Evolutionary conservation across 495 filamentous ascomycete species (phyloP), one percentile per base, ranked within the genome.

Genomic region (Neurospora hispaniola): DNA sequence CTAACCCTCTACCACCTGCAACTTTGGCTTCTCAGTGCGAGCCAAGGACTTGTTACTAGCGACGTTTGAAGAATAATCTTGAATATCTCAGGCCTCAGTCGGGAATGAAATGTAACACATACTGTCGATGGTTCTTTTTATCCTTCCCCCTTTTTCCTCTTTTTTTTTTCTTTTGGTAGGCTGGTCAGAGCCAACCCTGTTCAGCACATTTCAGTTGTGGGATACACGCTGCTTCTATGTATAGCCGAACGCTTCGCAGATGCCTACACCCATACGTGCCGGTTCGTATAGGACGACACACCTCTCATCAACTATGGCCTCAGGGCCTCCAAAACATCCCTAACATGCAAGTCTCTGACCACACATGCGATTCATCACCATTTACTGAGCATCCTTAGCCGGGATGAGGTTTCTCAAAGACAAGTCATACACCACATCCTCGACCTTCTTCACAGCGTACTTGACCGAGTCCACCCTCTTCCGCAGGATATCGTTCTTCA

Each of bases 341-440:
- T 12, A 27, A 59, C 5, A 11, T 59, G 20, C 1, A 27, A 3
- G 11, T 27, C 4, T 5, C 23, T 59, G 20, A 14, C 20, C 11
- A 20, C 48, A 59, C 11, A 54, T 11, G 10, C 23, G 10, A 38
- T 18, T 18, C 27, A 16, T 66, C 41, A 41, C 70, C 73, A 68
- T 41, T 66, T 74, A 79, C 71, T 78, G 71, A n/a, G 71, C 75
- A 75, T 70, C 72, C 76, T 73, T 76, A 11, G 72, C 69, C n/a
- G 92, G 90, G 27, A 97, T 86, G 73, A 98, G 80, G 76, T 95
- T 94, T 71, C 95, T 88, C 79, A 98, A 82, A 6, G 91, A 93
- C 40, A 99, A 85, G 79, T 99, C 96, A 77, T 99, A 99, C 20
- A 97, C 94, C 27, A 99, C 94, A 81, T 99, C 96, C 84, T 99